A percentile compares a stretch with the other conserved stretches of the same genome.
Evolutionary conservation across 2,329 filamentous ascomycete genomes (phyloP).

Genomic region (Nemania diffusa): DNA sequence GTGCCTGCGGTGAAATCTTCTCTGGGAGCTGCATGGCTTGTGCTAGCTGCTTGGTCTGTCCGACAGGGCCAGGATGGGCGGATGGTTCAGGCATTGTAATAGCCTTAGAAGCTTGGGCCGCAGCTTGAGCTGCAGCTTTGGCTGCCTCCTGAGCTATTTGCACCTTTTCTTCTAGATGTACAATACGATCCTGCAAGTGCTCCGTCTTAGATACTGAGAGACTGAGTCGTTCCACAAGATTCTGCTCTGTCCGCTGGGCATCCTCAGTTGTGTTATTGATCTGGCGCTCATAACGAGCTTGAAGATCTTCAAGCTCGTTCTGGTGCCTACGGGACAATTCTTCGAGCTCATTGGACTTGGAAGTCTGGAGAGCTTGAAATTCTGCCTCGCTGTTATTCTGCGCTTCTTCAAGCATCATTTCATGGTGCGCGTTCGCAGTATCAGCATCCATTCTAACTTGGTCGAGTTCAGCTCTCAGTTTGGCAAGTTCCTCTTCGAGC

Average conservation of each 20-base stretch:
- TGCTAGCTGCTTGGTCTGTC: constrained; percentile 53
- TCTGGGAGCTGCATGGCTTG: constrained; percentile 70
- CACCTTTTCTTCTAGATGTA: constrained; percentile 88
- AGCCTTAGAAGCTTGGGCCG: constrained; percentile 48
- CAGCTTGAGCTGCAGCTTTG: constrained; percentile 79
- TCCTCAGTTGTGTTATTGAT: constrained; percentile 82
- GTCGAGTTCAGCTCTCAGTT: constrained; percentile 79
- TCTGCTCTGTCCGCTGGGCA: constrained; percentile 80
- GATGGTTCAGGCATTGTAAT: constrained; percentile 54
- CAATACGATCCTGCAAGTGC: constrained; percentile 85
- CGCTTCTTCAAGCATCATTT: constrained; percentile 86
- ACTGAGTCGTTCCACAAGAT: constrained; percentile 82
- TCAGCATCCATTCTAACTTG: constrained; percentile 82
- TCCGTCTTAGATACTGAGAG: constrained; percentile 86
- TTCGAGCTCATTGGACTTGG: constrained; percentile 43
- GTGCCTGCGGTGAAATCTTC: constrained; percentile 91
- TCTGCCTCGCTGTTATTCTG: constrained; percentile 72
- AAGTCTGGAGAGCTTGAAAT: constrained; percentile 59
- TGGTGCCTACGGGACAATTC: constrained; percentile 66
- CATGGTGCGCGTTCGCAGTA: constrained; percentile 80
- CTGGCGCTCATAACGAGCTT: constrained; percentile 78
- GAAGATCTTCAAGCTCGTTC: constrained; percentile 77
- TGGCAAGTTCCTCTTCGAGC: constrained; percentile 80
- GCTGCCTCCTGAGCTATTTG: constrained; percentile 90
- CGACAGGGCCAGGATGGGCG: constrained; percentile 59